A percentile compares a stretch with the other conserved stretches of the same genome.
phyloP scores from a whole-genome alignment of 345 rosid species.

The Microthlaspi erraticum region DNA sequence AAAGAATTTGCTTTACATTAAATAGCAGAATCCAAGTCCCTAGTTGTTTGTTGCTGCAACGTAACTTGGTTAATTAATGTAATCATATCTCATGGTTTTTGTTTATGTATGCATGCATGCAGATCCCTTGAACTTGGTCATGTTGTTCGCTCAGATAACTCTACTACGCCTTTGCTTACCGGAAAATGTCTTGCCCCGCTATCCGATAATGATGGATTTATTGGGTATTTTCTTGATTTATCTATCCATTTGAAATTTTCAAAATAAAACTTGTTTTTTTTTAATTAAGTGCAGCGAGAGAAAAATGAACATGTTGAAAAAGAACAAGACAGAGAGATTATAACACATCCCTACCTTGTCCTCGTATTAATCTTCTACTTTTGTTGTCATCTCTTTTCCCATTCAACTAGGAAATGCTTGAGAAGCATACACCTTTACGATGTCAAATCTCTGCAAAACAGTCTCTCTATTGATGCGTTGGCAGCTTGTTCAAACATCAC shows the following conservation, averaged over 20 bases:
- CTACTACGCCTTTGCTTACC: constrained; percentile 45
- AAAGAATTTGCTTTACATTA: not conserved
- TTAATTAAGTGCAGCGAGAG: too few relatives aligned
- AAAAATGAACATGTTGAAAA: too few relatives aligned
- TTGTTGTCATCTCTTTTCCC: constrained; percentile 26
- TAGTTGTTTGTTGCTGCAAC: not conserved
- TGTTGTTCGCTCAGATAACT: constrained; percentile 57
- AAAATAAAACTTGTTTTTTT: too few relatives aligned
- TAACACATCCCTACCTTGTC: too few relatives aligned
- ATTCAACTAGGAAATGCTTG: constrained; percentile 54
- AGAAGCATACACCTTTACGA: constrained; percentile 75
- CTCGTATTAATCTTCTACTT: constrained; percentile 10
- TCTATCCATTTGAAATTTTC: too few relatives aligned
- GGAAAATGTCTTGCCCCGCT: constrained; percentile 68
- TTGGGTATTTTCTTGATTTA: constrained; percentile 16
- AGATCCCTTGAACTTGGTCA: constrained; percentile 76
- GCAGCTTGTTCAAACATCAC: constrained; percentile 65
- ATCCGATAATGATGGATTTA: constrained; percentile 7
- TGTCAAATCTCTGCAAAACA: constrained; percentile 40
- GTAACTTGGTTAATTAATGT: too few relatives aligned
- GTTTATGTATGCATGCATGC: constrained; percentile 16
- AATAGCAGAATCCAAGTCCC: not conserved
- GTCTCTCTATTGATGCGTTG: constrained; percentile 42
- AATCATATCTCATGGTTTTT: too few relatives aligned
- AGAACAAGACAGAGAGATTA: too few relatives aligned